These are phyloP conservation scores for Pseudevernia furfuracea DNA, from an alignment of 495 filamentous ascomycete genomes.

Conservation along the genomic window DNA sequence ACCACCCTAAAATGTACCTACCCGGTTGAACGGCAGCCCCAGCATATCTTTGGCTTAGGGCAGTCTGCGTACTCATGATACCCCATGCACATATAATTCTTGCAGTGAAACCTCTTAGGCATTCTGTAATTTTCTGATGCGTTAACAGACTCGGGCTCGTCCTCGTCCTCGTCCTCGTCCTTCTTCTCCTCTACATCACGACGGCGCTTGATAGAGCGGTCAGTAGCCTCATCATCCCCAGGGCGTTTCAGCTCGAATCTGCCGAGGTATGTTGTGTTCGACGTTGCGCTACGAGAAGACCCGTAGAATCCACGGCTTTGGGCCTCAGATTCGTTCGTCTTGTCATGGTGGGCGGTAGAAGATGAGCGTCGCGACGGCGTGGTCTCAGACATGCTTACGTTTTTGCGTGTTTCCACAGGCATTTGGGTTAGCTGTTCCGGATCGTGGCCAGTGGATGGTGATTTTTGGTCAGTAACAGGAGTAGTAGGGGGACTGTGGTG, in stretches of 20 bases:
- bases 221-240: background rate
- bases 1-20: too few species aligned
- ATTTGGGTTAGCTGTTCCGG: background rate
- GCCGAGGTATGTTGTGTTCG: background rate
- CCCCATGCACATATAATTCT: conserved; percentile 7
- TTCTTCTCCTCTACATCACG: background rate
- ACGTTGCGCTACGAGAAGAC: background rate
- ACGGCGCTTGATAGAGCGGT: background rate
- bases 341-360: background rate
- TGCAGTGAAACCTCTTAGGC: background rate
- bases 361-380: background rate
- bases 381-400: background rate
- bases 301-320: background rate
- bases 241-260: background rate
- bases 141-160: too few species aligned
- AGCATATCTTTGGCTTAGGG: background rate
- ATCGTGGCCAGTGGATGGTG: background rate
- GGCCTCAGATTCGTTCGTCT: background rate
- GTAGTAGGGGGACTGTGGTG: background rate
- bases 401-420: background rate
- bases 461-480: background rate
- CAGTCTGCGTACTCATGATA: conserved; percentile 2
- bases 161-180: too few species aligned
- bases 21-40: conserved; percentile 7
- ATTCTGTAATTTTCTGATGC: too few species aligned